A percentile compares a stretch with the other conserved stretches of the same genome.
These are phyloP conservation scores for Fusarium brachygibbosum DNA, from an alignment of 2,329 filamentous ascomycete genomes.

Conservation along the genomic window DNA sequence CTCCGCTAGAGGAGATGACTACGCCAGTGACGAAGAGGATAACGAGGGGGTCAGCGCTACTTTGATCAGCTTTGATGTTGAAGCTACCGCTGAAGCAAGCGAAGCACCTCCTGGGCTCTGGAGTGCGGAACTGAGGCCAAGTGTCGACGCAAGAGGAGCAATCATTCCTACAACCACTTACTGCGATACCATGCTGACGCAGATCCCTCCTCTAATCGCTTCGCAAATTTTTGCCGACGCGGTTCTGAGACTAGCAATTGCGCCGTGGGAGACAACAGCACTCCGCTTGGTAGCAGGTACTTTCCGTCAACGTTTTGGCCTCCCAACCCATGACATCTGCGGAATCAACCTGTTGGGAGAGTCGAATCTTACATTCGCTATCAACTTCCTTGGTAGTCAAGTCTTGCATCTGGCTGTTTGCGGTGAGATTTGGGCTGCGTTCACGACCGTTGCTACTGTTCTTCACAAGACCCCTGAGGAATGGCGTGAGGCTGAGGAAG, in stretches of 20 bases:
- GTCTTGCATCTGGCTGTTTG: conserved; percentile 54
- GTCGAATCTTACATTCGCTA: conserved; percentile 56
- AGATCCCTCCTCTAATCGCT: conserved; percentile 63
- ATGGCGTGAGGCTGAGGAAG: conserved; percentile 36
- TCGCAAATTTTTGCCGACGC: conserved; percentile 63
- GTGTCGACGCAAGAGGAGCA: conserved; percentile 52
- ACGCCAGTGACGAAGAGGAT: conserved; percentile 69
- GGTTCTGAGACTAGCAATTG: conserved; percentile 58
- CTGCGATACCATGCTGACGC: conserved; percentile 64
- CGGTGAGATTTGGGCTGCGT: conserved; percentile 33
- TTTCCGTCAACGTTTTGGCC: conserved; percentile 57
- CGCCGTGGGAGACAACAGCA: conserved; percentile 62
- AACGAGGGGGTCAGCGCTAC: conserved; percentile 68
- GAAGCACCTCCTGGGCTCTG: conserved; percentile 67
- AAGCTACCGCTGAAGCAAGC: conserved; percentile 66
- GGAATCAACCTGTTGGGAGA: conserved; percentile 54
- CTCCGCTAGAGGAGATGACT: conserved; percentile 65
- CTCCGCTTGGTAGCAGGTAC: conserved; percentile 61
- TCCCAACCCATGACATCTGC: conserved; percentile 58
- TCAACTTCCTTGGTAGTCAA: conserved; percentile 63
- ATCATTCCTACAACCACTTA: conserved; percentile 55
- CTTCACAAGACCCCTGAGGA: conserved; percentile 37
- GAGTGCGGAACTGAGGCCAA: conserved; percentile 71
- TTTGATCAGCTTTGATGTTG: conserved; percentile 72
- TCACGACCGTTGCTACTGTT: conserved; percentile 29